Conservation (phyloP, 176 grass and related monocot genomes). For the Puccinellia tenuiflora region DNA sequence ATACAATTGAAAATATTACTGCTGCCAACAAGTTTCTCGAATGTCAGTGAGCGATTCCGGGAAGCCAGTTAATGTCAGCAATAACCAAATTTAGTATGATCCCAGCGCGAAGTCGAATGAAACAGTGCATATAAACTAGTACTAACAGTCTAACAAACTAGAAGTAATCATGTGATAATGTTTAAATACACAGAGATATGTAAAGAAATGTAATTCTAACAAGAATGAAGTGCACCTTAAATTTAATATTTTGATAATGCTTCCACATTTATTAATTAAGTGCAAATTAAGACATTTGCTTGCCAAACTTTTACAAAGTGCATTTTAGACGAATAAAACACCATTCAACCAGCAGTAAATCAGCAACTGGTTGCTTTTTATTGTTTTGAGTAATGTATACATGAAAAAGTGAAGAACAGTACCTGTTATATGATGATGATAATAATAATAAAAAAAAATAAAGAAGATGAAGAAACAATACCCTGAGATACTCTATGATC, state of each 20-base stretch:
- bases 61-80: neutral
- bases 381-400: neutral
- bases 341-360: constrained; percentile 5
- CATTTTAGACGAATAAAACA: constrained; percentile 9
- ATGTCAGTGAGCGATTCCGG: neutral
- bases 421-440: neutral
- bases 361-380: neutral
- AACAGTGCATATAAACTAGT: neutral
- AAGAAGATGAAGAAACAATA: constrained; percentile 26
- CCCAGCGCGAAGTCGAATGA: neutral
- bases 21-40: neutral
- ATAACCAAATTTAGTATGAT: constrained; percentile 8
- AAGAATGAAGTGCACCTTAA: neutral
- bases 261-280: neutral
- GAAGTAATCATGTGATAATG: constrained; percentile 6
- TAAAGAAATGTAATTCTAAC: neutral
- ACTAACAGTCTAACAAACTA: neutral
- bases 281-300: neutral
- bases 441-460: neutral
- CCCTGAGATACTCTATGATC: constrained; percentile 96
- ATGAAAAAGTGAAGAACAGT: neutral
- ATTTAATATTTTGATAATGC: neutral
- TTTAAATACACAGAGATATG: constrained; percentile 8
- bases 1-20: constrained; percentile 20
- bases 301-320: neutral